Conservation (phyloP, 129 eudicot genomes). For the Centrapalus pauciflorus region DNA sequence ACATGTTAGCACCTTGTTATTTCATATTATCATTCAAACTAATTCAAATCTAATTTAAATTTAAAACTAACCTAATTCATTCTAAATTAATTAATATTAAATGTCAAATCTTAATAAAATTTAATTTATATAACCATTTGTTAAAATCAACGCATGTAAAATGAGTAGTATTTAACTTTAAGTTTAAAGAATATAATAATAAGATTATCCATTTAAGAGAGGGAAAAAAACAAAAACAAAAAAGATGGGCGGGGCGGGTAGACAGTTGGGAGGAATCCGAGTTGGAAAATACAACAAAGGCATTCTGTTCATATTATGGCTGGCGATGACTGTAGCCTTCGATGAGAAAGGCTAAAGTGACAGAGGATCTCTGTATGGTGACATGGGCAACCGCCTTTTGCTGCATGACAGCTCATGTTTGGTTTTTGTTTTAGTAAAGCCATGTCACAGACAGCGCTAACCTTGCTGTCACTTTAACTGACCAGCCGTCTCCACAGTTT, state of each 20-base stretch:
- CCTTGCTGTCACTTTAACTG: constrained; percentile 23
- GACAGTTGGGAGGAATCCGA: constrained; percentile 24
- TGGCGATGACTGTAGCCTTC: constrained; percentile 21
- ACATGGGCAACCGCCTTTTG: constrained; percentile 39
- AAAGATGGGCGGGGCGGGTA: constrained; percentile 13
- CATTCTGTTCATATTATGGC: constrained; percentile 23
- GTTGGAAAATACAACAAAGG: constrained; percentile 27
- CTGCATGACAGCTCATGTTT: constrained; percentile 22
- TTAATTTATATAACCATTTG: no score
- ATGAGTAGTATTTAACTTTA: neutral
- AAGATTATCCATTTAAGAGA: constrained; percentile 22
- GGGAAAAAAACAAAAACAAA: no score
- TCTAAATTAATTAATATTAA: no score
- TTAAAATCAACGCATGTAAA: no score
- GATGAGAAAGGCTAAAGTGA: constrained; percentile 6
- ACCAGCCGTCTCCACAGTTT: constrained; percentile 13
- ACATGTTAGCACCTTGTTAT: no score
- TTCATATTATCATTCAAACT: no score
- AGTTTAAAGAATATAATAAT: neutral
- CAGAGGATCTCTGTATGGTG: neutral
- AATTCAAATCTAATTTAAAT: no score
- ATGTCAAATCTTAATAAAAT: no score
- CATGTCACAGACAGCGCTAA: constrained; percentile 20
- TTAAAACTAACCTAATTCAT: no score
- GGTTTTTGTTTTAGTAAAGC: neutral